A percentile compares a stretch with the other conserved stretches of the same genome.
These are phyloP conservation scores for Leccinum cinnamomeum DNA, from an alignment of 1,284 basidiomycete genomes.

Conservation along the genomic window DNA sequence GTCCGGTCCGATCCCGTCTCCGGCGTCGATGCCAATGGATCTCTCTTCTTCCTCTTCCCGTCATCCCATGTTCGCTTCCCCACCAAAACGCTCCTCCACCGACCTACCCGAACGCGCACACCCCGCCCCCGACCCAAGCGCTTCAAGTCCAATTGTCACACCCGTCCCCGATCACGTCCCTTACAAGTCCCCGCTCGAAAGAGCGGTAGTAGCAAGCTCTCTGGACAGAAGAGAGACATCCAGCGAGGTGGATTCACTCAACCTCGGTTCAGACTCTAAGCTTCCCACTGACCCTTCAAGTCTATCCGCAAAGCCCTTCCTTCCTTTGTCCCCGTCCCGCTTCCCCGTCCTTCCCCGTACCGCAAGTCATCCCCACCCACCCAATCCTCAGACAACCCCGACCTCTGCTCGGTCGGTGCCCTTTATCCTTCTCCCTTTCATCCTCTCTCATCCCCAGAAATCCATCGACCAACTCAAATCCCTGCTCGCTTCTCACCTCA, in stretches of 20 bases:
- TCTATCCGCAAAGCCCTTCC: conserved; percentile 7
- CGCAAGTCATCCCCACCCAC: conserved; percentile 12
- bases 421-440: not conserved
- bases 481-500: conserved; percentile 17
- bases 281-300: conserved; percentile 18
- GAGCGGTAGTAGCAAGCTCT: not conserved
- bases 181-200: conserved; percentile 7
- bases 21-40: conserved; percentile 12
- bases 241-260: conserved; percentile 31
- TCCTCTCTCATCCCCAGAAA: conserved; percentile 23
- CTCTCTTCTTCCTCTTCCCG: conserved; percentile 9
- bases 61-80: conserved; percentile 41
- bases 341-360: conserved; percentile 1
- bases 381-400: conserved; percentile 6
- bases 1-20: not conserved
- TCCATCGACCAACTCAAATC: conserved; percentile 18
- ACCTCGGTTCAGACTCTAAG: conserved; percentile 10
- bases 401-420: conserved; percentile 19
- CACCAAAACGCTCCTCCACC: conserved; percentile 46
- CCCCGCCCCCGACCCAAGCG: conserved; percentile 42
- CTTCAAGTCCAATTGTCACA: conserved; percentile 35
- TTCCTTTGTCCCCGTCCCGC: not conserved
- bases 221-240: conserved; percentile 24
- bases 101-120: conserved; percentile 38
- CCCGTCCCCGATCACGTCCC: conserved; percentile 42